Evolutionary conservation across 352 stramenopile species (phyloP).

Genomic region (Peronosclerospora sorghi): DNA sequence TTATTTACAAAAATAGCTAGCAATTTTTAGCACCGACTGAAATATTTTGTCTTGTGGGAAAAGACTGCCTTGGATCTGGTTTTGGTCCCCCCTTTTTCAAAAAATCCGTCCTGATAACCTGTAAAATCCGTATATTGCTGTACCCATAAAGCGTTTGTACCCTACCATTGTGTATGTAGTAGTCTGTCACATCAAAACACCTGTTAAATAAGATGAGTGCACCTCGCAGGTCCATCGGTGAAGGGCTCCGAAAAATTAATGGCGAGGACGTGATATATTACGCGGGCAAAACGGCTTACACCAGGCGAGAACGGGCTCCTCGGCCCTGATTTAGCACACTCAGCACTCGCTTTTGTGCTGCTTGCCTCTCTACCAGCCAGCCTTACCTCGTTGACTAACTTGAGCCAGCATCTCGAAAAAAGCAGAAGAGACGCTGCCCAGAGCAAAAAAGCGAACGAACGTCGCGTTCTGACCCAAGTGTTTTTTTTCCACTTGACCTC

Average conservation of each 20-base stretch:
- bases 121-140: conserved; percentile 3
- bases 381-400: conserved; percentile 4
- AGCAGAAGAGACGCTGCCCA: conserved; percentile 27
- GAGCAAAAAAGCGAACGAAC: conserved; percentile 32
- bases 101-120: conserved; percentile 25
- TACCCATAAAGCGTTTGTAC: conserved; percentile 4
- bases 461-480: conserved; percentile 29
- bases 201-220: conserved; percentile 4
- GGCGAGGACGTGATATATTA: conserved; percentile 16
- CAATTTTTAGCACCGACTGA: no score
- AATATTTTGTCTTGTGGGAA: conserved; percentile 5
- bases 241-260: conserved; percentile 17
- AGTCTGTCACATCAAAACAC: conserved; percentile 4
- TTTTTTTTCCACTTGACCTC: conserved; percentile 16
- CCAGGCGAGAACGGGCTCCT: background rate
- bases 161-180: background rate
- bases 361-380: conserved; percentile 21
- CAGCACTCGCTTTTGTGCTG: conserved; percentile 13
- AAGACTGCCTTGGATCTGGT: conserved; percentile 12
- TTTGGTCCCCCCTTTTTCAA: conserved; percentile 19
- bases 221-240: conserved; percentile 2
- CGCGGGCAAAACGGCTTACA: conserved; percentile 10
- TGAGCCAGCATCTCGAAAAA: conserved; percentile 25
- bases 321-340: conserved; percentile 13
- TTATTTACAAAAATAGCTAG: no score